Percentiles rank a stretch among this genome's conserved stretches.
These are phyloP conservation scores for Acacia melanoxylon DNA, from an alignment of 306 rosid species.

Conservation along the genomic window DNA sequence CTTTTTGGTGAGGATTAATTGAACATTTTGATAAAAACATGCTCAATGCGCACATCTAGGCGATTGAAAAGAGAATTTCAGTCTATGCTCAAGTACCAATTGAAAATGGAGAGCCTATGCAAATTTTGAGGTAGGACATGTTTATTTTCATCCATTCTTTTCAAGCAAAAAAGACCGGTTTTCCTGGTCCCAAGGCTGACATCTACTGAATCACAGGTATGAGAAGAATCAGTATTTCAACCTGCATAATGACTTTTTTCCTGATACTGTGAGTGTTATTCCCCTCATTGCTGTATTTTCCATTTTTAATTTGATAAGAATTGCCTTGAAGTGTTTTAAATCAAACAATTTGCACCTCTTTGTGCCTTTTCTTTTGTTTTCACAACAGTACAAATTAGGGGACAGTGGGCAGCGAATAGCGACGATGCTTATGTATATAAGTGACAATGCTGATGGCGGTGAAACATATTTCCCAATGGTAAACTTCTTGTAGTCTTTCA, in stretches of 20 bases:
- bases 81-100: constrained; percentile 85
- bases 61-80: constrained; percentile 91
- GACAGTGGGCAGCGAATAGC: constrained; percentile 96
- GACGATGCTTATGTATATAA: constrained; percentile 85
- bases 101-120: constrained; percentile 90
- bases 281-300: constrained; percentile 17
- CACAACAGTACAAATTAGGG: constrained; percentile 73
- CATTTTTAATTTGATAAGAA: constrained; percentile 10
- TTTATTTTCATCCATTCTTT: constrained; percentile 20
- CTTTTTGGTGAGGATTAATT: constrained; percentile 7
- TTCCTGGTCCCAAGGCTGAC: constrained; percentile 55
- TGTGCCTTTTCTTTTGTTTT: background rate
- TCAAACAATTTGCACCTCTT: constrained; percentile 20
- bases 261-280: constrained; percentile 73
- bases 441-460: constrained; percentile 88
- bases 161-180: background rate
- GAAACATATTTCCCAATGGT: constrained; percentile 92
- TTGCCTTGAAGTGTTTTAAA: constrained; percentile 26
- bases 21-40: constrained; percentile 22
- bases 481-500: constrained; percentile 36
- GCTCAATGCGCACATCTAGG: constrained; percentile 52
- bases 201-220: constrained; percentile 87
- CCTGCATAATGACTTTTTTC: constrained; percentile 85
- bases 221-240: constrained; percentile 76
- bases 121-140: constrained; percentile 76